A percentile compares a stretch with the other conserved stretches of the same genome.
phyloP scores from a whole-genome alignment of 2,329 filamentous ascomycete species.

The Fusarium gaditjirri region DNA sequence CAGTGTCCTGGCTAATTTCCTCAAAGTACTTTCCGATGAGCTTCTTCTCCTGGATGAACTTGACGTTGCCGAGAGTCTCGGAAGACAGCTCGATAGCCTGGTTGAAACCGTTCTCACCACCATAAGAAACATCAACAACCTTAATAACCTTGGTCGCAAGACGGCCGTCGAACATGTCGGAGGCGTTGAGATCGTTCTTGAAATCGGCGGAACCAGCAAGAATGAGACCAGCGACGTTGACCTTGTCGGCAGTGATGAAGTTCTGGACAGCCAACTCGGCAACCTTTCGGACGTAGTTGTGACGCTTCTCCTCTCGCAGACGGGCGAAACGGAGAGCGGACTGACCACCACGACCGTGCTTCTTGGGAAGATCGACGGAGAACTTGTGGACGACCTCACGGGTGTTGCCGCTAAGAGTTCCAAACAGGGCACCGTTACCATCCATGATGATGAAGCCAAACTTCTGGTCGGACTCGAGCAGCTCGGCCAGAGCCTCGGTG shows the following conservation, averaged over 20 bases:
- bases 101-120: constrained; percentile 99
- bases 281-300: constrained; percentile 99
- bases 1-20: constrained; percentile 97
- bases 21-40: constrained; percentile 99
- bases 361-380: constrained; percentile 98
- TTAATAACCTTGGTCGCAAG: constrained; percentile 97
- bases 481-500: constrained; percentile 94
- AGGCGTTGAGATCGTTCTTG: constrained; percentile 98
- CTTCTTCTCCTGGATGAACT: constrained; percentile 99
- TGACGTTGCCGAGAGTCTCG: constrained; percentile 98
- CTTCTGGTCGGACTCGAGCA: constrained; percentile 98
- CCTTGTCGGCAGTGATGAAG: constrained; percentile 98
- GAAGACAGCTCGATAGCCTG: constrained; percentile 96
- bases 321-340: constrained; percentile 98
- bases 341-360: constrained; percentile 99
- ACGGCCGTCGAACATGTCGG: constrained; percentile 95
- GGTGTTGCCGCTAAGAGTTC: constrained; percentile 96
- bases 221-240: constrained; percentile 95
- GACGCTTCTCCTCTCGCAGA: constrained; percentile 98
- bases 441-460: constrained; percentile 99
- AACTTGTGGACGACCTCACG: constrained; percentile 98
- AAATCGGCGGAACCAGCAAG: constrained; percentile 98
- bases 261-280: constrained; percentile 98
- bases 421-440: constrained; percentile 97
- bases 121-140: constrained; percentile 98